phyloP scores from a whole-genome alignment of 2,329 filamentous ascomycete species.

The Thielaviopsis euricoi region DNA sequence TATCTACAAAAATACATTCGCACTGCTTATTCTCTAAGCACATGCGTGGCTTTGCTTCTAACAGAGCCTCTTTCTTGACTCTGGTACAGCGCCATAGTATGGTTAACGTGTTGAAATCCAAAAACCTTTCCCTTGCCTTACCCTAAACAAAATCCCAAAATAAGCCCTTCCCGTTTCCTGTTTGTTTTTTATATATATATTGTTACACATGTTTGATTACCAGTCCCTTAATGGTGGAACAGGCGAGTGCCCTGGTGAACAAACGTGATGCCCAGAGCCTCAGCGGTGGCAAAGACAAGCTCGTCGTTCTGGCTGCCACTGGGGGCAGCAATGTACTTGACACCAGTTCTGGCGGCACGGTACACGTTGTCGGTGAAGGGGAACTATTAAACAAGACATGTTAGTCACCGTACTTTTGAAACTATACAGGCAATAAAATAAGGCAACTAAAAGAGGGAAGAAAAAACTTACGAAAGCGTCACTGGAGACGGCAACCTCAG shows the following conservation, averaged over 20 bases:
- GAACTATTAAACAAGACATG: constrained; percentile 40
- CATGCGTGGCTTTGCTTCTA: neutral
- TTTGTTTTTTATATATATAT: neutral
- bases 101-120: constrained; percentile 7
- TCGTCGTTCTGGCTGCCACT: constrained; percentile 76
- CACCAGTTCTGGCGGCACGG: constrained; percentile 72
- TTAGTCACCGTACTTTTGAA: constrained; percentile 14
- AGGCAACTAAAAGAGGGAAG: neutral
- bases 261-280: constrained; percentile 84
- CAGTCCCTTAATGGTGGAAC: constrained; percentile 65
- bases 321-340: constrained; percentile 90
- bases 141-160: constrained; percentile 1
- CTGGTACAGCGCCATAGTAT: neutral
- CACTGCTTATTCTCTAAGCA: neutral
- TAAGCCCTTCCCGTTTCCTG: constrained; percentile 1
- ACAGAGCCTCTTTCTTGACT: too few species aligned
- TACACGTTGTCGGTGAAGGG: constrained; percentile 98
- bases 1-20: constrained; percentile 2
- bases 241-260: constrained; percentile 87
- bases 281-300: constrained; percentile 71
- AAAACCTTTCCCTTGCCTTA: neutral
- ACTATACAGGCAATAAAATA: neutral
- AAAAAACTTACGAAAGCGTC: constrained; percentile 71
- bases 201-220: neutral
- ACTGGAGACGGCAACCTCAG: constrained; percentile 70